phyloP scores from a whole-genome alignment of 148 eudicot genomes.

The Rhododendron ferrugineum region DNA sequence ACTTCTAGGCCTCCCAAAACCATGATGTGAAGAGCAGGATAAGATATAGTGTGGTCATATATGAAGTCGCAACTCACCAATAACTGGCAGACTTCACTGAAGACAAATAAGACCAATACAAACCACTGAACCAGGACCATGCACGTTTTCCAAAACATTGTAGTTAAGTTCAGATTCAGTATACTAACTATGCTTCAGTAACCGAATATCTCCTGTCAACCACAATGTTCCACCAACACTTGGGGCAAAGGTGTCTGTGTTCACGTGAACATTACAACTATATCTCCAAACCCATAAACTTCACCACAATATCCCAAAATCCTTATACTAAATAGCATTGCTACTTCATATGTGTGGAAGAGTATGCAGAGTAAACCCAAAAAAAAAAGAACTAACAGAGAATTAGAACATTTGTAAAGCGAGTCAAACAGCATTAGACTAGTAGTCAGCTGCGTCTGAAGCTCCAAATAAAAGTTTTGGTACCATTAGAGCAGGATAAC shows the following conservation, averaged over 20 bases:
- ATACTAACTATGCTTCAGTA: neutral
- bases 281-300: neutral
- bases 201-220: neutral
- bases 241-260: neutral
- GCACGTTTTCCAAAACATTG: neutral
- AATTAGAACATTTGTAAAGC: neutral
- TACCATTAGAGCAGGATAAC: neutral
- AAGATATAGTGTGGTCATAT: neutral
- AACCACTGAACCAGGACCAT: neutral
- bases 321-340: neutral
- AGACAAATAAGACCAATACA: neutral
- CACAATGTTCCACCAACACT: neutral
- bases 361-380: neutral
- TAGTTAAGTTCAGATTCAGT: neutral
- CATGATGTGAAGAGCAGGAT: neutral
- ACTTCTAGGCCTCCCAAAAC: neutral
- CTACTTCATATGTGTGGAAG: neutral
- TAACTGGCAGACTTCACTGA: neutral
- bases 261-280: neutral
- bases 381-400: neutral
- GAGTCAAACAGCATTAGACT: neutral
- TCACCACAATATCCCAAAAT: neutral
- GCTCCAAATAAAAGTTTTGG: neutral
- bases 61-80: neutral
- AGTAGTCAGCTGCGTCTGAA: neutral